Evolutionary conservation across 345 rosid genomes (phyloP), one percentile per base, ranked within the genome.

Genomic region (Ceriops tagal): DNA sequence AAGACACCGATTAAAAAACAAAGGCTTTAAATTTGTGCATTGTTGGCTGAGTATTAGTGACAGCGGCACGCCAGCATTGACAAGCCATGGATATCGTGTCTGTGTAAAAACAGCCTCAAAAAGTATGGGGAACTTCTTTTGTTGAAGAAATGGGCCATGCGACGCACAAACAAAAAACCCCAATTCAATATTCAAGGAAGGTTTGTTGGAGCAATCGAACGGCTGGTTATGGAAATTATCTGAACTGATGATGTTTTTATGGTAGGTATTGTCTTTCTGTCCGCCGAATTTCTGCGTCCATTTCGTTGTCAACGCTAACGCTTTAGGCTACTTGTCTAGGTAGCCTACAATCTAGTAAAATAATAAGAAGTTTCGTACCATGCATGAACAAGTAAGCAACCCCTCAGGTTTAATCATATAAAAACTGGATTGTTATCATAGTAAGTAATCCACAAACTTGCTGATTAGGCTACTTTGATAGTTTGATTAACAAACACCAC

Each of bases 271-370:
- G 28, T 55, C 20, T 52, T 16, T 15, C 59, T 69, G 73, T 62
- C 70, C 18, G 34, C 61, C 61, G 52, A 34, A 60, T 59, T 46
- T 21, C 5, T 22, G 13, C 51, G 37, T 15, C 28, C 21, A 67
- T 9, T 5, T 13, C n/a, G 10, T 18, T 58, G 79, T 77, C 80
- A 71, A 64, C 59, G n/a, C 37, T 53, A 62, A 72, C 77, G 77
- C 80, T 69, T 69, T 72, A 47, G 24, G 66, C 72, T 46, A 28
- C 76, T 69, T 61, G 35, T 49, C 61, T 55, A 67, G 81, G 79
- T 64, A 78, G 72, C 43, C 81, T 57, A 66, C 64, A 58, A 65
- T 6, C 57, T 13, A 64, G 76, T 75, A 75, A 72, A 83, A 21
- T 71, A 62, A 77, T 79, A 70, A 59, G 65, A 74, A 77, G 47